Evolutionary conservation across 139 green algal species (phyloP).

Genomic region (Ettlia oleoabundans): DNA sequence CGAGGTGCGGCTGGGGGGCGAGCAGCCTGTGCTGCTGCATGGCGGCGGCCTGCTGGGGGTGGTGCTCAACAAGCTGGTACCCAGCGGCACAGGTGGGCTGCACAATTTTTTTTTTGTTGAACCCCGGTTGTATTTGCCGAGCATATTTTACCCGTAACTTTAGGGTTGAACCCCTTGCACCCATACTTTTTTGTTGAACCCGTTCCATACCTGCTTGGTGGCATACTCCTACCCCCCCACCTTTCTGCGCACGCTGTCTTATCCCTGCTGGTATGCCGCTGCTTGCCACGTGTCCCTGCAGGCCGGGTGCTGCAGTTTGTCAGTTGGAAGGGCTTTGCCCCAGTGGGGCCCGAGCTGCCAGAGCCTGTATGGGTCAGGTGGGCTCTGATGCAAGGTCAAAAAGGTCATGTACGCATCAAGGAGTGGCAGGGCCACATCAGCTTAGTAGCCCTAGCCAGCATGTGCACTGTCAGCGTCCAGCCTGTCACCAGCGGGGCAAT

Average conservation of each 20-base stretch:
- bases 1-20: conserved; percentile 32
- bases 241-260: background rate
- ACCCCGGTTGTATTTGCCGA: too few relatives aligned
- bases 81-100: conserved; percentile 1
- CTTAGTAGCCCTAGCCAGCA: too few relatives aligned
- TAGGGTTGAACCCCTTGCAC: too few relatives aligned
- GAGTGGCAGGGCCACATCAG: too few relatives aligned
- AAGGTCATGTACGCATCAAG: too few relatives aligned
- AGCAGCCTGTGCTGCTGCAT: conserved; percentile 44
- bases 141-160: too few relatives aligned
- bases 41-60: conserved; percentile 47
- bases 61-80: conserved; percentile 24
- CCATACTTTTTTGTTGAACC: too few relatives aligned
- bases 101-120: background rate
- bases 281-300: conserved; percentile 10
- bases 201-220: too few relatives aligned
- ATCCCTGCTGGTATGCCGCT: too few relatives aligned
- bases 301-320: conserved; percentile 41
- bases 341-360: conserved; percentile 40
- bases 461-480: background rate
- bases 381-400: background rate
- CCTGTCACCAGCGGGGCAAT: too few relatives aligned
- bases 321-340: conserved; percentile 42
- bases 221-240: background rate
- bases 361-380: conserved; percentile 44